A percentile compares a stretch with the other conserved stretches of the same genome.
Conservation (phyloP, 2,329 filamentous ascomycete species). For the Pseudogymnoascus sp. region DNA sequence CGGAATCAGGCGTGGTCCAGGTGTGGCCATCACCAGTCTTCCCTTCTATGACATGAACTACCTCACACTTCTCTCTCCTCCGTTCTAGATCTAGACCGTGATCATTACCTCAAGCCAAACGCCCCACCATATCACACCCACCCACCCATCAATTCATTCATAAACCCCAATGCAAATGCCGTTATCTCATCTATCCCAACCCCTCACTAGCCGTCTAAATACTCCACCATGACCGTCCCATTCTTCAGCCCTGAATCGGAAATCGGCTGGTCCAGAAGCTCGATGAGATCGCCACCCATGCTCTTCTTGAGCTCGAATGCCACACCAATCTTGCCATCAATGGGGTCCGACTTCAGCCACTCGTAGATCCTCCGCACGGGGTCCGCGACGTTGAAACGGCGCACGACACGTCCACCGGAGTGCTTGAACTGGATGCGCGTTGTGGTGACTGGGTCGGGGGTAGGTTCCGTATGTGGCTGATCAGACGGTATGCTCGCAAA, state of each 20-base stretch:
- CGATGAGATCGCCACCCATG: constrained; percentile 74
- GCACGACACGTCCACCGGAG: constrained; percentile 74
- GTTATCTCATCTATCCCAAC: not conserved
- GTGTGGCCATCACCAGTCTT: not conserved
- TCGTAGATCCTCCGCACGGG: constrained; percentile 80
- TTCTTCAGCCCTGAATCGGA: constrained; percentile 80
- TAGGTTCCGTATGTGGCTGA: constrained; percentile 71
- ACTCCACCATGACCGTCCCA: constrained; percentile 92
- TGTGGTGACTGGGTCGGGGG: constrained; percentile 57
- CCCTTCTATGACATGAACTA: not conserved
- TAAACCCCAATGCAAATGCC: not conserved
- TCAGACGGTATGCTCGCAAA: constrained; percentile 67
- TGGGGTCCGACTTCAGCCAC: constrained; percentile 84
- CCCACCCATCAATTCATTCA: not conserved
- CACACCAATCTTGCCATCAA: constrained; percentile 69
- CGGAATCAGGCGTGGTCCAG: not conserved
- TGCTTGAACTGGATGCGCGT: constrained; percentile 92
- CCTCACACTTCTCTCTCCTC: not conserved
- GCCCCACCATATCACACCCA: not conserved
- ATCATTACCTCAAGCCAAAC: not conserved
- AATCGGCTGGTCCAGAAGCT: constrained; percentile 64
- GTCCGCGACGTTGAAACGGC: constrained; percentile 72
- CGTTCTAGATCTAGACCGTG: not conserved
- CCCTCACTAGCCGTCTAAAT: constrained; percentile 43
- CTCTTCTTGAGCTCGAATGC: constrained; percentile 75